Percentiles rank a stretch among this genome's conserved stretches.
Evolutionary conservation across 2,329 filamentous ascomycete genomes (phyloP).

Genomic region (Macrophomina phaseolina): DNA sequence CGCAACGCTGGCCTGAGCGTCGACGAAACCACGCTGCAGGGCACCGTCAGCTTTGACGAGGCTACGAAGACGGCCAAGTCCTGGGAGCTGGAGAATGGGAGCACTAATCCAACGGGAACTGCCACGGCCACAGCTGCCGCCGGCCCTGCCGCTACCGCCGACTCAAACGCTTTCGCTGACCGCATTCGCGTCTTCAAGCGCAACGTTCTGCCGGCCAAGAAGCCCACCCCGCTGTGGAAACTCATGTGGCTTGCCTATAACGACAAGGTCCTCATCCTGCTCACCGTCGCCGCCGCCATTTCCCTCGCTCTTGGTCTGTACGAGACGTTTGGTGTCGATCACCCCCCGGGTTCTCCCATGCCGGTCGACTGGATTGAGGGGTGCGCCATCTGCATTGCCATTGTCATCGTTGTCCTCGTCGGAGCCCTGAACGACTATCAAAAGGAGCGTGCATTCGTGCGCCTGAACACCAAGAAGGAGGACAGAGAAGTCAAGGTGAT

Average conservation of each 20-base stretch:
- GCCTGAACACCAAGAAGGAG: conserved; percentile 44
- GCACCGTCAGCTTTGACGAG: conserved; percentile 72
- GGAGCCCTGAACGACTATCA: conserved; percentile 46
- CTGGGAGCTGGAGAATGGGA: not conserved
- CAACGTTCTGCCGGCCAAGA: conserved; percentile 72
- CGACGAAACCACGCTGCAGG: conserved; percentile 70
- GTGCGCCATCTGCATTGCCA: conserved; percentile 45
- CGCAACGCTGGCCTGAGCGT: conserved; percentile 68
- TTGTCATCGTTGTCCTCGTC: conserved; percentile 45
- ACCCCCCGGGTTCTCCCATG: conserved; percentile 32
- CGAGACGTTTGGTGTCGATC: conserved; percentile 54
- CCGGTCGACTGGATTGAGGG: conserved; percentile 45
- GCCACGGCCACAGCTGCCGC: conserved; percentile 32
- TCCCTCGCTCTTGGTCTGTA: conserved; percentile 78
- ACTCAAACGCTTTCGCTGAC: conserved; percentile 57
- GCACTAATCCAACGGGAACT: conserved; percentile 35
- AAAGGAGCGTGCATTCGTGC: conserved; percentile 44
- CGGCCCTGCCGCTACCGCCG: conserved; percentile 9
- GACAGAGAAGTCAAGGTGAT: conserved; percentile 51
- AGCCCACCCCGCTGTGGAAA: conserved; percentile 71
- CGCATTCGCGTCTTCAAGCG: conserved; percentile 73
- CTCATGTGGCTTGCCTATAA: conserved; percentile 84
- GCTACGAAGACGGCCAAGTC: conserved; percentile 45
- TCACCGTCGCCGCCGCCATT: conserved; percentile 73
- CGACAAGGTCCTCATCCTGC: conserved; percentile 76